phyloP scores from a whole-genome alignment of 495 filamentous ascomycete genomes.

The Penicillium atrosanguineum region DNA sequence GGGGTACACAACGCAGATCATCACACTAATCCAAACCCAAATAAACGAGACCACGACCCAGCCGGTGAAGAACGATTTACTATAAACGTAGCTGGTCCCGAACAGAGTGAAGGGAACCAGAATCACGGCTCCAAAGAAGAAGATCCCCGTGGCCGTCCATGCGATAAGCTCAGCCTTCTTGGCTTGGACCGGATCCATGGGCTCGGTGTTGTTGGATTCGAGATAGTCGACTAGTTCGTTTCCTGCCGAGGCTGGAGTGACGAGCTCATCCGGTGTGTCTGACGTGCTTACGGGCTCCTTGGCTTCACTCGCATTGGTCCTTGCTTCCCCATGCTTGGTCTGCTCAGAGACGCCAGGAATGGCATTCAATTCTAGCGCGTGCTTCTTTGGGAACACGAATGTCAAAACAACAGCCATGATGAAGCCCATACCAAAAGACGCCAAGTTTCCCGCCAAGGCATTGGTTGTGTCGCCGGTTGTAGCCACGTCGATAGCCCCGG shows the following conservation, averaged over 20 bases:
- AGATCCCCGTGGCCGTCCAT: slow-evolving; percentile 25
- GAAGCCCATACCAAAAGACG: slow-evolving; percentile 32
- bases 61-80: slow-evolving; percentile 34
- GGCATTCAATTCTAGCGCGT: slow-evolving; percentile 2
- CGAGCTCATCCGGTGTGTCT: neutral
- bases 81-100: slow-evolving; percentile 36
- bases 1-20: slow-evolving; percentile 43
- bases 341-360: neutral
- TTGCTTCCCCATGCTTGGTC: neutral
- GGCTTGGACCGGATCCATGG: slow-evolving; percentile 35
- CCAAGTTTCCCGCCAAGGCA: slow-evolving; percentile 39
- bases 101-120: slow-evolving; percentile 43
- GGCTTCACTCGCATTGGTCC: neutral
- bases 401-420: slow-evolving; percentile 33
- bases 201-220: slow-evolving; percentile 32
- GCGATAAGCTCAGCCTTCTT: slow-evolving; percentile 29
- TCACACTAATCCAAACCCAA: slow-evolving; percentile 41
- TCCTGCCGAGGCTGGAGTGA: slow-evolving; percentile 1
- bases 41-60: slow-evolving; percentile 47
- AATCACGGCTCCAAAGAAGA: slow-evolving; percentile 33
- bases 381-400: slow-evolving; percentile 31
- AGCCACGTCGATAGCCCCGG: slow-evolving; percentile 28
- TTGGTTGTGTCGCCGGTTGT: slow-evolving; percentile 37
- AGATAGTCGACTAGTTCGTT: slow-evolving; percentile 43
- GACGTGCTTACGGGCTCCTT: neutral